Percentiles rank a stretch among this genome's conserved stretches.
Conservation (phyloP, 1,284 basidiomycete genomes). For the Vanrija pseudolonga region DNA sequence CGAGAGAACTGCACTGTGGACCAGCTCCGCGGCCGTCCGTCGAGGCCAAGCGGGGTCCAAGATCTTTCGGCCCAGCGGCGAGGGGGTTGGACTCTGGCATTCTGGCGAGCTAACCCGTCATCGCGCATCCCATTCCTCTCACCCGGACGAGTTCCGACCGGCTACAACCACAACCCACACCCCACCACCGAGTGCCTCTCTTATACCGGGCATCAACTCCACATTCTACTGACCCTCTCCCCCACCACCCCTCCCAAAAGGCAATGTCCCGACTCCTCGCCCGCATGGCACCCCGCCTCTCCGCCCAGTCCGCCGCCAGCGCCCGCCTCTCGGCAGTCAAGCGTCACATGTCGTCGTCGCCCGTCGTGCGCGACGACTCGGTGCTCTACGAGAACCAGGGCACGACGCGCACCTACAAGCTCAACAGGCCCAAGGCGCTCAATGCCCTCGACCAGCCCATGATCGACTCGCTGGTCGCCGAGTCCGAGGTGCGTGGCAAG, state of each 20-base stretch:
- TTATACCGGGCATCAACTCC: no score
- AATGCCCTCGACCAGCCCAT: constrained; percentile 85
- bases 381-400: constrained; percentile 26
- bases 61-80: no score
- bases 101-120: not conserved
- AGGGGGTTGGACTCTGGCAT: no score
- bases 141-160: no score
- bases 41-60: no score
- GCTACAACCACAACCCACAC: not conserved
- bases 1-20: no score
- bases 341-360: constrained; percentile 30
- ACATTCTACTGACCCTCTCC: not conserved
- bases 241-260: not conserved
- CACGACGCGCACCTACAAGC: constrained; percentile 30
- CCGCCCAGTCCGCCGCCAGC: constrained; percentile 14
- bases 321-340: constrained; percentile 26
- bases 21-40: no score
- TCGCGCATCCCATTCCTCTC: no score
- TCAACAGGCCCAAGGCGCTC: constrained; percentile 73
- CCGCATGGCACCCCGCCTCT: constrained; percentile 21
- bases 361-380: constrained; percentile 17
- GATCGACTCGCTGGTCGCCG: constrained; percentile 66
- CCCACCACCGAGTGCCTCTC: not conserved
- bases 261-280: constrained; percentile 20
- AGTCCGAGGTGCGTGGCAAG: constrained; percentile 33